Base-by-base conservation (phyloP, 768 basidiomycete genomes). In the Cystofilobasidium macerans region DNA sequence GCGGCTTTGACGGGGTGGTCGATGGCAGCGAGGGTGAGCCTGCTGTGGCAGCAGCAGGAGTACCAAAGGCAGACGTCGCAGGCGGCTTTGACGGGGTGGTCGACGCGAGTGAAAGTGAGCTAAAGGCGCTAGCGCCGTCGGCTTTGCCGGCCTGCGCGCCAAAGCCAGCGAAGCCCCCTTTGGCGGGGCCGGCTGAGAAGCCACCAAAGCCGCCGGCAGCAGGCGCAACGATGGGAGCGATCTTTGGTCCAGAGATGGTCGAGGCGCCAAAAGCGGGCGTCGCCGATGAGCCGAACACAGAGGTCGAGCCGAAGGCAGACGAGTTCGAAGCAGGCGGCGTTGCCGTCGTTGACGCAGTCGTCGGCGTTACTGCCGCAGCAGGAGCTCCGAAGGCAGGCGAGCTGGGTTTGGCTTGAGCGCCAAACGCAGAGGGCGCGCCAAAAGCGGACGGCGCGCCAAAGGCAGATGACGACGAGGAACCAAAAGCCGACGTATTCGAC, bases 391-490 rank as follows among this genome's bases (percentile, higher is more conserved):
- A 64, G 14, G 67, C 28, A 5, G 67, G 38, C 40, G 64, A 7
- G 20, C 58, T 16, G 12, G 59, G 60, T 33, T 33, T 24, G n/a
- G n/a, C n/a, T 24, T 64, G 51, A 6, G 62, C 38, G 11, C 33
- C 36, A 30, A 40, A 61, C 28, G 65, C 32, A 14, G 69, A 62
- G 6, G 60, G 11, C 7, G 64, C 61, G 33, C 63, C 65, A 61
- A 69, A 64, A 18, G 63, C 57, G 59, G 53, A 57, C 38, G 68
- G 16, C 0, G 64, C 20, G 11, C 57, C 64, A 26, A 65, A 65
- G 3, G 58, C 24, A 26, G 58, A 60, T 5, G 58, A 45, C 35
- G 57, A 14, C 14, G 57, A 35, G 28, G 57, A 8, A 38, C 62
- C 65, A 59, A 69, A 62, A 24, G 62, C 57, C 47, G 48, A 54